A percentile compares a stretch with the other conserved stretches of the same genome.
These are phyloP conservation scores for Senecio squalidus DNA, from an alignment of 140 eudicot genomes.

Conservation along the genomic window DNA sequence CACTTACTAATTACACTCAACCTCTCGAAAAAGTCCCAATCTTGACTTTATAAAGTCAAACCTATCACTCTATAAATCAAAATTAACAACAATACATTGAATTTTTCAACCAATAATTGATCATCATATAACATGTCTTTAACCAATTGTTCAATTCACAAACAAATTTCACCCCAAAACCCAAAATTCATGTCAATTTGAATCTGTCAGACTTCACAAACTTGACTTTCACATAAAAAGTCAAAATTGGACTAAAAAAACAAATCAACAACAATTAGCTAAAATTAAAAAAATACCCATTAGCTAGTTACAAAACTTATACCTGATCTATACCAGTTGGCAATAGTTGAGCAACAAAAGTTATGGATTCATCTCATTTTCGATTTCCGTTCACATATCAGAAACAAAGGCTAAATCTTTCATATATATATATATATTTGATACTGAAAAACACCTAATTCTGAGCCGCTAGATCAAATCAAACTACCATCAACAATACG, in stretches of 20 bases:
- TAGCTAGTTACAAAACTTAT: too few species aligned
- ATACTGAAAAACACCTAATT: too few species aligned
- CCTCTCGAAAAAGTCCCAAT: neutral
- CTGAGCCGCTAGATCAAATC: too few species aligned
- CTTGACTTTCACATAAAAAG: neutral
- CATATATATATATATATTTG: too few species aligned
- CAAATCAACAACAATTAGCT: neutral
- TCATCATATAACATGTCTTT: neutral
- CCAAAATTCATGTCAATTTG: neutral
- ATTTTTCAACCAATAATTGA: neutral
- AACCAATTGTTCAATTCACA: neutral
- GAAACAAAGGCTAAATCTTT: too few species aligned
- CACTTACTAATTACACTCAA: neutral
- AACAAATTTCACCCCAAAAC: neutral
- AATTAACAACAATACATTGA: neutral
- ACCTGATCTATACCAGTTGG: too few species aligned
- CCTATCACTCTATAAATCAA: neutral
- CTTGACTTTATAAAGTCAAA: constrained; percentile 17
- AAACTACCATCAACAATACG: too few species aligned
- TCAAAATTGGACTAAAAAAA: constrained; percentile 5
- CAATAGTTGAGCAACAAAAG: too few species aligned
- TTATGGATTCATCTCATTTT: too few species aligned
- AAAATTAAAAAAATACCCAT: too few species aligned
- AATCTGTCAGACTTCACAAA: constrained; percentile 7
- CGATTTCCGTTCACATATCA: too few species aligned